Evolutionary conservation across 2,329 filamentous ascomycete genomes (phyloP), one percentile per base, ranked within the genome.

Genomic region (Stemphylium beticola): DNA sequence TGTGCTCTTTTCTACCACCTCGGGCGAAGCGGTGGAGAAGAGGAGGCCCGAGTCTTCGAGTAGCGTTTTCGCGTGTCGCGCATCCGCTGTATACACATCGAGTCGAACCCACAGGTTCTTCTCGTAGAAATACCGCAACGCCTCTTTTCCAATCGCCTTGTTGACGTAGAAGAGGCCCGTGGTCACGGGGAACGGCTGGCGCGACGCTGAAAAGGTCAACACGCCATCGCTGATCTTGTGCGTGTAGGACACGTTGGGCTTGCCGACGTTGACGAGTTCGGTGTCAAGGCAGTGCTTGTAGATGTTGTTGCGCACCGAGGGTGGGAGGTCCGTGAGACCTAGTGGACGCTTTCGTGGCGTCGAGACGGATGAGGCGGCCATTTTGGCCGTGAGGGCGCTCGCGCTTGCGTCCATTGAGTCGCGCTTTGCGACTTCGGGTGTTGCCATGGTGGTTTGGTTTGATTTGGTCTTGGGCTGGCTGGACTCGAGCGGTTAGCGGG

Each of bases 251-350:
- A 74, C 68, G 33, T 69, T 68, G 8, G 62, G 39, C 14, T 62
- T 42, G 37, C 64, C 65, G 8, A 64, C 54, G 42, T 73, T 73
- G 43, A 72, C 69, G n/a, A 71, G 58, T 34, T 74, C 71, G 9
- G 69, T 71, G 50, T 74, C 71, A 8, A 74, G 65, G 17, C 67
- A 53, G 57, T 73, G 63, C 26, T 61, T 63, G 61, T 73, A 73
- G 43, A 74, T 74, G 12, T 58, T 66, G 55, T 73, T 72, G 20
- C 69, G 71, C 26, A 74, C 46, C 0, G 67, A 64, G 1, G 65
- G 38, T 0, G 72, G 72, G 6, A 74, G 66, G 31, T 61, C 51
- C 2, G 62, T 61, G 10, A 74, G 60, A 15, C 60, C 45, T 8
- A 64, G 26, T 1, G 50, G 48, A n/a, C 41, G 57, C 54, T 77